phyloP scores from a whole-genome alignment of 768 basidiomycete species.

The button mushroom (Agaricus bisporus) region DNA sequence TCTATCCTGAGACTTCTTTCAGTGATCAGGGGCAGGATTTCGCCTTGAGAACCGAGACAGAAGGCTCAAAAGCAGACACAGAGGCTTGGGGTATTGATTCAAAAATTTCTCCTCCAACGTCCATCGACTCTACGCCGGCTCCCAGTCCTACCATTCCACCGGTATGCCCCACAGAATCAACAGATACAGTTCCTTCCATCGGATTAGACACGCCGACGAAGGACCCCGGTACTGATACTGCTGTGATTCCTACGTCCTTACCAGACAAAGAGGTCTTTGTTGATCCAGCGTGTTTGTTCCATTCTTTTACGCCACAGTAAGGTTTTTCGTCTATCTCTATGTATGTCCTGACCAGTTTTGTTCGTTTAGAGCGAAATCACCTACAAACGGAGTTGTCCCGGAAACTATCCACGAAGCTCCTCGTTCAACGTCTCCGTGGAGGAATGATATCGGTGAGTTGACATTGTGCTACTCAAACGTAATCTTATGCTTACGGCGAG shows the following conservation, averaged over 20 bases:
- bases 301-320: neutral
- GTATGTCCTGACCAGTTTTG: neutral
- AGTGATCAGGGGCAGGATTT: neutral
- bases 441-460: too few relatives aligned
- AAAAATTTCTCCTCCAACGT: neutral
- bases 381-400: too few relatives aligned
- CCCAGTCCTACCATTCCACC: conserved; percentile 3
- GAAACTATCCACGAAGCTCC: too few relatives aligned
- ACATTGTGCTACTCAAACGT: too few relatives aligned
- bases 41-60: neutral
- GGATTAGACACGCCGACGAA: neutral
- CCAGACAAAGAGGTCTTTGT: neutral
- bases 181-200: neutral
- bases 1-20: neutral
- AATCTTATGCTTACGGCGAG: neutral
- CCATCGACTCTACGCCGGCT: conserved; percentile 7
- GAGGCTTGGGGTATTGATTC: neutral
- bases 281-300: neutral
- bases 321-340: neutral
- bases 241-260: neutral
- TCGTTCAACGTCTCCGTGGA: too few relatives aligned
- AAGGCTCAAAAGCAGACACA: neutral
- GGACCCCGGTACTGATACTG: neutral
- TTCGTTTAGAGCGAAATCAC: too few relatives aligned
- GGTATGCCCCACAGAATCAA: neutral